These are phyloP conservation scores for Fusarium incarnatum DNA, from an alignment of 2,329 filamentous ascomycete species.

Conservation along the genomic window DNA sequence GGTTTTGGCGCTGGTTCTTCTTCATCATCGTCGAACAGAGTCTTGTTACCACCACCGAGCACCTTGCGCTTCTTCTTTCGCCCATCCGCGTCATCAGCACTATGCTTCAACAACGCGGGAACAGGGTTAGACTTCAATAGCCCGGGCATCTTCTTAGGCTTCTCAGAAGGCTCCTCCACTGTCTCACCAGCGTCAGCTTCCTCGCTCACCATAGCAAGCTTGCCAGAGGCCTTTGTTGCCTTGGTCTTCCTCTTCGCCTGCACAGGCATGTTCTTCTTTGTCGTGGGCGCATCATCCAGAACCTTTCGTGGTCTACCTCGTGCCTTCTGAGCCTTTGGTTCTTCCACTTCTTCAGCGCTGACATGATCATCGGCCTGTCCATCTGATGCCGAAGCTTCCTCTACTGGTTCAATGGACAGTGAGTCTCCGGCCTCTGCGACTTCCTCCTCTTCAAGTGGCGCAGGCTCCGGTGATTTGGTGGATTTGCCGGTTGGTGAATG, in stretches of 20 bases:
- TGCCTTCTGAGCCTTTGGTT: conserved; percentile 50
- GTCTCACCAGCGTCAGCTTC: conserved; percentile 49
- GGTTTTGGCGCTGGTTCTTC: conserved; percentile 57
- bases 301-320: conserved; percentile 60
- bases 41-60: conserved; percentile 70
- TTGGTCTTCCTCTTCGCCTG: conserved; percentile 52
- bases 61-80: conserved; percentile 81
- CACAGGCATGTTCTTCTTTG: conserved; percentile 59
- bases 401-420: conserved; percentile 19
- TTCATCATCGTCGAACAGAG: conserved; percentile 76
- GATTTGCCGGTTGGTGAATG: conserved; percentile 39
- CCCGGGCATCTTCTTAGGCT: conserved; percentile 23
- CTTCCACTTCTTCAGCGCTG: conserved; percentile 19
- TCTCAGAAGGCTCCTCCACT: conserved; percentile 46
- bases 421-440: conserved; percentile 19
- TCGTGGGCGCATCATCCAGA: conserved; percentile 58
- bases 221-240: conserved; percentile 31
- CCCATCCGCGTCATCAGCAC: conserved; percentile 52
- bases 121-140: conserved; percentile 22
- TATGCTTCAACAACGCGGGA: conserved; percentile 13
- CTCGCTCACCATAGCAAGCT: conserved; percentile 57
- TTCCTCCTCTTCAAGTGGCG: conserved; percentile 52
- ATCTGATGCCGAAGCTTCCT: conserved; percentile 19
- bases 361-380: conserved; percentile 8
- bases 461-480: conserved; percentile 38